These are phyloP conservation scores for Schizophyllum amplum DNA, from an alignment of 1,284 basidiomycete species.

Conservation along the genomic window DNA sequence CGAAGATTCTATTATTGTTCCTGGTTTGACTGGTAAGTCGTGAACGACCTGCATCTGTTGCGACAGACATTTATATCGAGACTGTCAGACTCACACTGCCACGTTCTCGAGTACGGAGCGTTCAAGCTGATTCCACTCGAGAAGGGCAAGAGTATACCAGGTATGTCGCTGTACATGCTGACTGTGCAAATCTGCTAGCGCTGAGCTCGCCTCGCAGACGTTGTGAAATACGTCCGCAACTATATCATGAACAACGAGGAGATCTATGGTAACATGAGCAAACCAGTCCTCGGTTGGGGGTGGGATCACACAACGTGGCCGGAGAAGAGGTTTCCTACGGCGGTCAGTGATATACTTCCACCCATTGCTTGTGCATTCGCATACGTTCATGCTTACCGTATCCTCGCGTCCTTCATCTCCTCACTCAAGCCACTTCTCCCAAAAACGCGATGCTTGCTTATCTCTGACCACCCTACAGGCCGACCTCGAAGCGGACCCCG, in stretches of 20 bases:
- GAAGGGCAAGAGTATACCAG: not conserved
- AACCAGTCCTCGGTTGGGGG: slow-evolving; percentile 75
- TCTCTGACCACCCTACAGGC: slow-evolving; percentile 26
- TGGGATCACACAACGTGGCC: slow-evolving; percentile 89
- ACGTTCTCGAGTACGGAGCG: not conserved
- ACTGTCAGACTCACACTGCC: not conserved
- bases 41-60: too few species aligned
- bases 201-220: slow-evolving; percentile 32
- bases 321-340: slow-evolving; percentile 61
- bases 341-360: slow-evolving; percentile 35
- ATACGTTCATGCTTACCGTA: too few species aligned
- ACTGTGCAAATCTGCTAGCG: not conserved
- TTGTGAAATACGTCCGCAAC: slow-evolving; percentile 52
- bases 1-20: slow-evolving; percentile 50
- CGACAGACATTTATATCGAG: slow-evolving; percentile 1
- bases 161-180: not conserved
- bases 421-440: too few species aligned
- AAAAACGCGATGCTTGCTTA: not conserved
- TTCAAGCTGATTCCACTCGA: not conserved
- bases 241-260: slow-evolving; percentile 58
- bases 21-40: slow-evolving; percentile 40
- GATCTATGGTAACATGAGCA: slow-evolving; percentile 43
- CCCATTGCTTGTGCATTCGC: too few species aligned
- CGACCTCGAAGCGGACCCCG: slow-evolving; percentile 55
- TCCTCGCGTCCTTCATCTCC: too few species aligned